Evolutionary conservation across 768 basidiomycete genomes (phyloP).

Genomic region (Phylloporus sp.): DNA sequence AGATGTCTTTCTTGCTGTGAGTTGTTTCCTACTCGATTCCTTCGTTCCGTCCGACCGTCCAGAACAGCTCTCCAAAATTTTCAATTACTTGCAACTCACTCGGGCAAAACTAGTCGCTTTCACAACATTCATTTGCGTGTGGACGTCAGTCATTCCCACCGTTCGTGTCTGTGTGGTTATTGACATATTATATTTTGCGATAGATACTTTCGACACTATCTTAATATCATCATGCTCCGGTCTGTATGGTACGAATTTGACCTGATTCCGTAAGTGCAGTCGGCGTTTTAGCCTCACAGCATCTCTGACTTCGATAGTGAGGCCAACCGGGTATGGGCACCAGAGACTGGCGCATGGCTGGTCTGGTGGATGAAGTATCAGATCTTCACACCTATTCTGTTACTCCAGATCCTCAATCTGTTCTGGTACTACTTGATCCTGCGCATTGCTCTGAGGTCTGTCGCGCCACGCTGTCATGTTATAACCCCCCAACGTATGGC

Average conservation of each 20-base stretch:
- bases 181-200: not conserved
- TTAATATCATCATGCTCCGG: constrained; percentile 82
- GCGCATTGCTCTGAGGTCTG: constrained; percentile 70
- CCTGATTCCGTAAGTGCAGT: constrained; percentile 59
- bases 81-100: constrained; percentile 80
- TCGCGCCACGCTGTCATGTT: constrained; percentile 1
- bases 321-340: constrained; percentile 51
- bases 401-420: constrained; percentile 79
- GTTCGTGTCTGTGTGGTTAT: not conserved
- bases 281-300: not conserved
- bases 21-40: constrained; percentile 23
- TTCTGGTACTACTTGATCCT: constrained; percentile 91
- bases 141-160: constrained; percentile 60
- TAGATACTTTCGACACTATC: constrained; percentile 91
- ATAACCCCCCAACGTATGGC: constrained; percentile 7
- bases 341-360: constrained; percentile 63
- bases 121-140: constrained; percentile 58
- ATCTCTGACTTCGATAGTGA: constrained; percentile 37
- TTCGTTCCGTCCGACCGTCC: not conserved
- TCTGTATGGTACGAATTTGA: constrained; percentile 81
- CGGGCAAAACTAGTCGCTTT: constrained; percentile 60
- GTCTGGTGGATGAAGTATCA: constrained; percentile 77
- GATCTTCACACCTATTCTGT: constrained; percentile 65
- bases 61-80: constrained; percentile 69
- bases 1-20: constrained; percentile 79